Percentiles rank a stretch among this genome's conserved stretches.
Evolutionary conservation across 139 green algal genomes (phyloP).

Genomic region (Micromonas pusilla): DNA sequence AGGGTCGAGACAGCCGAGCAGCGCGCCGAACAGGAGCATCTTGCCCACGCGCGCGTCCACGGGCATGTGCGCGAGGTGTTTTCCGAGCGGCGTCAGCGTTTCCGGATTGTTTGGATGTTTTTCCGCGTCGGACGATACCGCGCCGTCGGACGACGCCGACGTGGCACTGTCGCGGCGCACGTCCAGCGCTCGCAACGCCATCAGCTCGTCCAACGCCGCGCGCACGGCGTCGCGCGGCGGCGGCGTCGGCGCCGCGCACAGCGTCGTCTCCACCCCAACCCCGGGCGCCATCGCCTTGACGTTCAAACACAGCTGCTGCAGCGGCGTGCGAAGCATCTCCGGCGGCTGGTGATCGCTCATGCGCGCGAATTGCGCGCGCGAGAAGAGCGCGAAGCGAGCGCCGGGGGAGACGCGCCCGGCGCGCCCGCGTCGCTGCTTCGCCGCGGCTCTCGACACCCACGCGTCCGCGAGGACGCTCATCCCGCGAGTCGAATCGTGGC

Average conservation of each 20-base stretch:
- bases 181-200: not conserved
- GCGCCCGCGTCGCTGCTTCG: slow-evolving; percentile 81
- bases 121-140: not conserved
- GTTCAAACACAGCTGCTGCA: slow-evolving; percentile 43
- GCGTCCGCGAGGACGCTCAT: slow-evolving; percentile 92
- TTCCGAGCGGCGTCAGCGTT: slow-evolving; percentile 69
- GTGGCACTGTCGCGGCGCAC: not conserved
- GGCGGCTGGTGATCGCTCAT: slow-evolving; percentile 45
- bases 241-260: not conserved
- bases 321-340: slow-evolving; percentile 80
- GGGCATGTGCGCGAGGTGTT: slow-evolving; percentile 72
- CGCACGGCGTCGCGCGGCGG: not conserved
- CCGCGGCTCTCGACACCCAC: slow-evolving; percentile 88
- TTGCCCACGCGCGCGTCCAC: slow-evolving; percentile 58
- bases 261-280: not conserved
- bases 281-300: slow-evolving; percentile 34
- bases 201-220: slow-evolving; percentile 6
- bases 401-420: slow-evolving; percentile 92
- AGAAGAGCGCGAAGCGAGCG: slow-evolving; percentile 93
- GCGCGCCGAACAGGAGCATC: slow-evolving; percentile 62
- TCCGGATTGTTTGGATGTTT: slow-evolving; percentile 10
- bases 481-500: slow-evolving; percentile 71
- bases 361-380: slow-evolving; percentile 29
- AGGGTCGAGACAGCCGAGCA: slow-evolving; percentile 52
- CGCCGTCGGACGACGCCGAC: not conserved